A percentile compares a stretch with the other conserved stretches of the same genome.
These are phyloP conservation scores for Corylus avellana DNA, from an alignment of 306 rosid species.

Conservation along the genomic window DNA sequence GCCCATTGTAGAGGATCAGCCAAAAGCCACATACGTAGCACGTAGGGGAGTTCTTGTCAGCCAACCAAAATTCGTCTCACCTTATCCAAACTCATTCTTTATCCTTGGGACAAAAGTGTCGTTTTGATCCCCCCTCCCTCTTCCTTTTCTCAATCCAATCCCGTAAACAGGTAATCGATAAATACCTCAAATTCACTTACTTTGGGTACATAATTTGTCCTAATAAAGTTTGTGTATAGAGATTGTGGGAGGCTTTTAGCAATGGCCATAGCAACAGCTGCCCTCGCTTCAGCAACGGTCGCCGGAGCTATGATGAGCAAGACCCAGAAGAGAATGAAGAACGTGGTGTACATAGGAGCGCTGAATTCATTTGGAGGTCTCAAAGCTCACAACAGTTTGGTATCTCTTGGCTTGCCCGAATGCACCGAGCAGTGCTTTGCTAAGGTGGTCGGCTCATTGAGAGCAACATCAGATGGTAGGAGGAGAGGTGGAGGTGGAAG, in stretches of 20 bases:
- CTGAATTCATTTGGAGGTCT: slow-evolving; percentile 36
- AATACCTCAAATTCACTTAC: not conserved
- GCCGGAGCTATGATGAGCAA: slow-evolving; percentile 30
- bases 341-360: slow-evolving; percentile 8
- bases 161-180: slow-evolving; percentile 1
- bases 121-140: not conserved
- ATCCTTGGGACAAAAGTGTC: not conserved
- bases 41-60: not conserved
- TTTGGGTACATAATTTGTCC: not conserved
- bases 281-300: slow-evolving; percentile 25
- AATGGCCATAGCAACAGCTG: slow-evolving; percentile 33
- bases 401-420: slow-evolving; percentile 32
- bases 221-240: not conserved
- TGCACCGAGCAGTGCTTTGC: slow-evolving; percentile 40
- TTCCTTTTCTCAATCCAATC: not conserved
- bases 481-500: slow-evolving; percentile 18
- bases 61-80: slow-evolving; percentile 17
- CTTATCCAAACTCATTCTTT: slow-evolving; percentile 35
- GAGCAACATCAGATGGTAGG: slow-evolving; percentile 6
- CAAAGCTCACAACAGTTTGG: slow-evolving; percentile 23
- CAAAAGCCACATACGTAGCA: not conserved
- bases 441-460: slow-evolving; percentile 26
- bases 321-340: slow-evolving; percentile 28
- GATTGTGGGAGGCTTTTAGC: not conserved
- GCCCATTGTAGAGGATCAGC: not conserved